These are phyloP conservation scores for Sclerotinia minor DNA, from an alignment of 2,329 filamentous ascomycete species.

Conservation along the genomic window DNA sequence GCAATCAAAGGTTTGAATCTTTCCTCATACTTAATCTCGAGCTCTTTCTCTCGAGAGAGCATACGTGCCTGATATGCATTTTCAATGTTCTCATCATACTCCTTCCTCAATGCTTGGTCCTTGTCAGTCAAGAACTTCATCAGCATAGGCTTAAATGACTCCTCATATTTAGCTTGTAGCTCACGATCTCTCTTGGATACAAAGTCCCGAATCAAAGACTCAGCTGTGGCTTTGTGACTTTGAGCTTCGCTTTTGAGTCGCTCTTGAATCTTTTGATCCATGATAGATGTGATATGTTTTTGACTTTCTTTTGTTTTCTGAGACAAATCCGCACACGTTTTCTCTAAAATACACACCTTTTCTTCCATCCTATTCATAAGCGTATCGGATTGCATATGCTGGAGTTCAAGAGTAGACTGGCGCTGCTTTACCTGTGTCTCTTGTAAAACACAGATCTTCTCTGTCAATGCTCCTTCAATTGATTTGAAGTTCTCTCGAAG, in stretches of 20 bases:
- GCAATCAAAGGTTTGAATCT: constrained; percentile 16
- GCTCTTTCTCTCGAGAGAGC: constrained; percentile 5
- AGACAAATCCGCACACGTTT: background rate
- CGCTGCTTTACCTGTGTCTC: background rate
- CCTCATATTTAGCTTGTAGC: constrained; percentile 20
- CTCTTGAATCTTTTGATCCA: constrained; percentile 10
- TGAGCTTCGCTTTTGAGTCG: background rate
- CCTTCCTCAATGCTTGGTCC: constrained; percentile 8
- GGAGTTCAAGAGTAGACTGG: constrained; percentile 2
- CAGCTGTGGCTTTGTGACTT: background rate
- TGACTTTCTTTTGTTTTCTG: background rate
- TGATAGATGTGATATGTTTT: background rate
- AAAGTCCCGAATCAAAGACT: constrained; percentile 10
- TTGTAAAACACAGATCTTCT: constrained; percentile 8
- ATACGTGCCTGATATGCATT: background rate
- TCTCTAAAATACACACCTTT: background rate
- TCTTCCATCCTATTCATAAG: constrained; percentile 10
- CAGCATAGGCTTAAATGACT: constrained; percentile 18
- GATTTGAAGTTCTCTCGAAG: background rate
- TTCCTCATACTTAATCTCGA: constrained; percentile 21
- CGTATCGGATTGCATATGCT: background rate
- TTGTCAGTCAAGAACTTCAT: constrained; percentile 8
- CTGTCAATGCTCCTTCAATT: background rate
- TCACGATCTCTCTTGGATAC: constrained; percentile 9
- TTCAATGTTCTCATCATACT: constrained; percentile 9